Evolutionary conservation across 2,329 filamentous ascomycete genomes (phyloP).

Genomic region (Fusarium burgessii): DNA sequence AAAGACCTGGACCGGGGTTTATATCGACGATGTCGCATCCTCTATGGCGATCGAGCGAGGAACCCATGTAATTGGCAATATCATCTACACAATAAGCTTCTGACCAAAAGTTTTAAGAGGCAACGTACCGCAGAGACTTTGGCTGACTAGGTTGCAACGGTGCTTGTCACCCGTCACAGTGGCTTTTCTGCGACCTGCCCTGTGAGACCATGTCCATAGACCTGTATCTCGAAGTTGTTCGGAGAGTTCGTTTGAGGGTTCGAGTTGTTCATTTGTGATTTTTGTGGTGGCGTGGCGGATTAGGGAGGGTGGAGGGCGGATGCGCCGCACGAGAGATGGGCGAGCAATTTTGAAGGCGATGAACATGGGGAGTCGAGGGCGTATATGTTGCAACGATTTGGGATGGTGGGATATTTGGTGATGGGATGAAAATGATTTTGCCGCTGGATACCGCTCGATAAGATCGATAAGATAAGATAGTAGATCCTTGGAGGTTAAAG

Average conservation of each 20-base stretch:
- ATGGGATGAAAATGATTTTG: slow-evolving; percentile 37
- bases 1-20: slow-evolving; percentile 83
- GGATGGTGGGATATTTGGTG: background rate
- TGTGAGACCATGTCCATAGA: slow-evolving; percentile 42
- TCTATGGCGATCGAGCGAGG: slow-evolving; percentile 74
- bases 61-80: slow-evolving; percentile 75
- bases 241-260: slow-evolving; percentile 23
- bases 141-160: slow-evolving; percentile 66
- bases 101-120: fast-evolving
- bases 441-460: slow-evolving; percentile 36
- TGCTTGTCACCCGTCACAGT: slow-evolving; percentile 43
- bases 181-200: slow-evolving; percentile 17
- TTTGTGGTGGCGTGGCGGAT: slow-evolving; percentile 7
- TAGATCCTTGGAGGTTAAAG: background rate
- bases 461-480: slow-evolving; percentile 31
- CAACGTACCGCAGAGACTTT: slow-evolving; percentile 61
- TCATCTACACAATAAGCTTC: slow-evolving; percentile 65
- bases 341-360: slow-evolving; percentile 29
- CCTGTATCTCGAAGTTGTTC: slow-evolving; percentile 44
- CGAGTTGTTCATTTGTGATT: slow-evolving; percentile 5
- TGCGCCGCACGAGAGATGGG: slow-evolving; percentile 16
- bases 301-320: background rate
- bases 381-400: too few relatives aligned
- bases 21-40: slow-evolving; percentile 90
- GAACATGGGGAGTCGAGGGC: slow-evolving; percentile 30